A percentile compares a stretch with the other conserved stretches of the same genome.
phyloP scores from a whole-genome alignment of 106 monocot genomes.

The Iris macrosiphon region DNA sequence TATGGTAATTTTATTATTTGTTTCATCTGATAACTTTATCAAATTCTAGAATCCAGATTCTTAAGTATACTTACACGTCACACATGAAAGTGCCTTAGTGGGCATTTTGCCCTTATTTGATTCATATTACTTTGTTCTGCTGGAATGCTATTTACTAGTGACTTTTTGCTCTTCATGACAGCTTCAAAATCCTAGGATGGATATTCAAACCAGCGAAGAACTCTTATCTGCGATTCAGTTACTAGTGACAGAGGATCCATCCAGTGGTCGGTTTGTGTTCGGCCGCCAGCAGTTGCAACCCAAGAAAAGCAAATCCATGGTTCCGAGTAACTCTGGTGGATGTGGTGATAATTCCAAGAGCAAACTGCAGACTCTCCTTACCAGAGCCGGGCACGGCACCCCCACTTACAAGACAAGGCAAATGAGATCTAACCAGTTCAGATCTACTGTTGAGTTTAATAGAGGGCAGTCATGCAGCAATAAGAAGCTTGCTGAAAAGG shows the following conservation, averaged over 20 bases:
- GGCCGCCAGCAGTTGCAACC: slow-evolving; percentile 66
- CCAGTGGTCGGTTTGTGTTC: slow-evolving; percentile 73
- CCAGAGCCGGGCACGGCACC: slow-evolving; percentile 69
- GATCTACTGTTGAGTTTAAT: slow-evolving; percentile 76
- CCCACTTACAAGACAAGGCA: slow-evolving; percentile 72
- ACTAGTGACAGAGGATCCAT: slow-evolving; percentile 73
- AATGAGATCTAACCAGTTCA: slow-evolving; percentile 49
- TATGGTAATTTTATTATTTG: too few relatives aligned
- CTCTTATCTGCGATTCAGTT: slow-evolving; percentile 66
- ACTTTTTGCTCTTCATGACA: slow-evolving; percentile 17
- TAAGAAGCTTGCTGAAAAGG: slow-evolving; percentile 90
- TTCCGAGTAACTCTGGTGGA: slow-evolving; percentile 12
- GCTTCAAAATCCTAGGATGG: slow-evolving; percentile 85
- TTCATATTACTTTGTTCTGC: too few relatives aligned
- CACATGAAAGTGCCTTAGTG: too few relatives aligned
- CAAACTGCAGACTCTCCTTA: slow-evolving; percentile 75
- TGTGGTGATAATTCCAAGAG: slow-evolving; percentile 78
- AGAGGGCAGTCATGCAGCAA: slow-evolving; percentile 72
- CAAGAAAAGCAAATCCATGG: slow-evolving; percentile 27
- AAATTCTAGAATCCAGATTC: too few relatives aligned
- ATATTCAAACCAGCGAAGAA: slow-evolving; percentile 45
- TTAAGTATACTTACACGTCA: too few relatives aligned
- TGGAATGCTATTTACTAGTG: too few relatives aligned
- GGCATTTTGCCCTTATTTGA: too few relatives aligned
- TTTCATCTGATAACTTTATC: too few relatives aligned